A percentile compares a stretch with the other conserved stretches of the same genome.
phyloP scores from a whole-genome alignment of 306 rosid species.

The Psophocarpus tetragonolobus region DNA sequence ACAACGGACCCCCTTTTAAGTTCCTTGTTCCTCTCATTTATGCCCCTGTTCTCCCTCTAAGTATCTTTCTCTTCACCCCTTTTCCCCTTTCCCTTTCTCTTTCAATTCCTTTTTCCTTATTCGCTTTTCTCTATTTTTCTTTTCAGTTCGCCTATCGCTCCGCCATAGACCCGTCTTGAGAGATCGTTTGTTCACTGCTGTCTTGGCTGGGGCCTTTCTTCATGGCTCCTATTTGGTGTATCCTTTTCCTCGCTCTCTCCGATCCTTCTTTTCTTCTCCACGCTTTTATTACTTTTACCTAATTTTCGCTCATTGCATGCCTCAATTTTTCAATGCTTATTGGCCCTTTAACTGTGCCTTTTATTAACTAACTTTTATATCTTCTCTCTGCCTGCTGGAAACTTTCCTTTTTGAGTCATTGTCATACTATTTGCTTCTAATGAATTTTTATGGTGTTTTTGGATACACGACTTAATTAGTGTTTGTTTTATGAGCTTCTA shows the following conservation, averaged over 20 bases:
- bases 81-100: not conserved
- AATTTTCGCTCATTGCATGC: not conserved
- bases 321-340: not conserved
- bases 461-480: not conserved
- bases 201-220: constrained; percentile 77
- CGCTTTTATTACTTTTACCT: not conserved
- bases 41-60: constrained; percentile 92
- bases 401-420: not conserved
- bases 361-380: not conserved
- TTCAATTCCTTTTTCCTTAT: not conserved
- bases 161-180: constrained; percentile 81
- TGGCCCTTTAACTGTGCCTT: not conserved
- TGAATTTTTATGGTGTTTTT: not conserved
- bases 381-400: not conserved
- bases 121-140: not conserved
- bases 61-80: constrained; percentile 46
- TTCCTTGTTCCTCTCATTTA: constrained; percentile 85
- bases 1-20: constrained; percentile 66
- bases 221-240: constrained; percentile 93
- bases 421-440: not conserved
- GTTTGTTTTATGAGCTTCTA: not conserved
- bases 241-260: constrained; percentile 48
- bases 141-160: constrained; percentile 76
- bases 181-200: constrained; percentile 85
- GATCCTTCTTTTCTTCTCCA: not conserved